Evolutionary conservation across 2,329 filamentous ascomycete species (phyloP), one percentile per base, ranked within the genome.

Genomic region (Leptographium lundbergii): DNA sequence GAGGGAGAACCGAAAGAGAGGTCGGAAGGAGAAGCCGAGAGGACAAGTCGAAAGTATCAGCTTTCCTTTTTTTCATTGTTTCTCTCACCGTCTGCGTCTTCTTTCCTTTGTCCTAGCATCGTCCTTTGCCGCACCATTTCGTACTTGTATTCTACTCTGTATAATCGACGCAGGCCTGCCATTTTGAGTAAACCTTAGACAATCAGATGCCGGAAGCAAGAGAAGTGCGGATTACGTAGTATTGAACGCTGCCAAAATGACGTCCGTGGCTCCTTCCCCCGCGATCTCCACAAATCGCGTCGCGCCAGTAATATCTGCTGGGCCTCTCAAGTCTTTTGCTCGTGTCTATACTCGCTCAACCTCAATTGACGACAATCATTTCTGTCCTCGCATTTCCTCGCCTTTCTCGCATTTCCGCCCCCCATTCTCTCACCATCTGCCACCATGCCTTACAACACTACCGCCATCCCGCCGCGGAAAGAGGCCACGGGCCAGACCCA

Each of bases 401-500:
- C 25, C 25, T 6, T 32, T 47, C 10, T 39, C 24, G 25, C 7
- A 6, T 42, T 22, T 25, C 22, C 6, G 1, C 36, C 13, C 7
- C 9, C 32, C 6, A 34, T 34, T 36, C n/a, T 4, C 22, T 45
- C 39, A 11, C 34, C 42, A 10, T 22, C 17, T 2, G 10, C 19
- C 62, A 72, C 22, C 56, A 96, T 97, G 91, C 88, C 91, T 29
- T 91, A 94, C 76, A 96, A 96, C 74, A 92, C 89, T 65, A 85
- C 85, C 4, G 86, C 89, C 22, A 94, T 94, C 59, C 82, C 87
- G 64, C 88, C 88, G 47, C 77, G 87, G 17, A 86, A 89, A 69
- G 90, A 95, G 73, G 82, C 89, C 53, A 95, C 88, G 2, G 92
- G 92, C 65, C 86, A 90, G 64, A 88, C 88, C 25, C 87, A 89